phyloP scores from a whole-genome alignment of 768 basidiomycete species.

The Mrakia blollopis region DNA sequence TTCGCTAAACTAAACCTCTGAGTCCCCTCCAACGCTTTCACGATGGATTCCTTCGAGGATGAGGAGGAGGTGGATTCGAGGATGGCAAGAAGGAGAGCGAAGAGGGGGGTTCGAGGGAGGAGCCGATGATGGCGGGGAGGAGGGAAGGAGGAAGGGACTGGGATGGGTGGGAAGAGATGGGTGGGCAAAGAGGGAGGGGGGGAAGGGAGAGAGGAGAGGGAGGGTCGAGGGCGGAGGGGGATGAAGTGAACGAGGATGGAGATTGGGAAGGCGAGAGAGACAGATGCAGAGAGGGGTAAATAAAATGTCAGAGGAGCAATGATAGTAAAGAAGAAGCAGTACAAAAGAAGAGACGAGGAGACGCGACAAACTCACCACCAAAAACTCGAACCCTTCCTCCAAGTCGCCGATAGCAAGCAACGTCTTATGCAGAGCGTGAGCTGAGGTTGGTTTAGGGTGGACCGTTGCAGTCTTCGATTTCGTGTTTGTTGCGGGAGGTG shows the following conservation, averaged over 20 bases:
- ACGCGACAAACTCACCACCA: neutral
- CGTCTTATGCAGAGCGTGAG: constrained; percentile 6
- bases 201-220: neutral
- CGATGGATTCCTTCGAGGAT: neutral
- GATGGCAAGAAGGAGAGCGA: neutral
- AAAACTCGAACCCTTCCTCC: neutral
- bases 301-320: neutral
- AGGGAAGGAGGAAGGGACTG: constrained; percentile 5
- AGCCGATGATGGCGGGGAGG: constrained; percentile 23
- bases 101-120: constrained; percentile 24
- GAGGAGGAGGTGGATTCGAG: neutral
- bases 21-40: neutral
- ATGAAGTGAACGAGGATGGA: neutral
- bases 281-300: no score
- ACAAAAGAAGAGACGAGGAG: neutral
- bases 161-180: neutral
- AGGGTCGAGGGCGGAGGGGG: neutral
- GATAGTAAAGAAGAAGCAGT: neutral
- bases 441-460: constrained; percentile 9
- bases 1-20: neutral
- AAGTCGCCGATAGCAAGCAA: neutral
- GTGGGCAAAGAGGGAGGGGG: neutral
- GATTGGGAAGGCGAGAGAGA: neutral
- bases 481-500: neutral
- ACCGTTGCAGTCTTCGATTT: no score